phyloP scores from a whole-genome alignment of 179 eudicot species.

The Spergularia azorica region DNA sequence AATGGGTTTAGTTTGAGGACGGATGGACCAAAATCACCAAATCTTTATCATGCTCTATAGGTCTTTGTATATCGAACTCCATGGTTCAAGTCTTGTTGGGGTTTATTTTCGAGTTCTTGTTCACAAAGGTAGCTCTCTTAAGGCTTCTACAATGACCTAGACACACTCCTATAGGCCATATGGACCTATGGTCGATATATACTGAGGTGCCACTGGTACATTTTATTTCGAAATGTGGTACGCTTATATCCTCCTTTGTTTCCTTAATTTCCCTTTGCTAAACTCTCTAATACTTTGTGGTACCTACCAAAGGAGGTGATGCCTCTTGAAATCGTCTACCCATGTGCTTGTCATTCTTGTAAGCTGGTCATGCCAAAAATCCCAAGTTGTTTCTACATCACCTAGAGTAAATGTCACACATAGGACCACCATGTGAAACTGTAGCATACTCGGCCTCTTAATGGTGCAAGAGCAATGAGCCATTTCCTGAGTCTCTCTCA shows the following conservation, averaged over 20 bases:
- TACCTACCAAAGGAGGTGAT: conserved; percentile 21
- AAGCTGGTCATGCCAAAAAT: conserved; percentile 6
- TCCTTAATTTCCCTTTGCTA: background rate
- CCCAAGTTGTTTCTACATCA: conserved; percentile 20
- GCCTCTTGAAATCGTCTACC: conserved; percentile 18
- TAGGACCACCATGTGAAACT: conserved; percentile 35
- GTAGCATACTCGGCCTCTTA: conserved; percentile 14
- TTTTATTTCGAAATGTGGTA: background rate
- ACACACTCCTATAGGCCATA: too few species aligned
- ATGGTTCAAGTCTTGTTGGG: too few species aligned
- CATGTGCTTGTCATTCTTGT: conserved; percentile 17
- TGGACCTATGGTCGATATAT: too few species aligned
- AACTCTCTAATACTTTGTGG: conserved; percentile 24
- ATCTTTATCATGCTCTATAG: too few species aligned
- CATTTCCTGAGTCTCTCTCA: background rate
- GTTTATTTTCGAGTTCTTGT: too few species aligned
- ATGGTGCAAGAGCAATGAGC: conserved; percentile 16
- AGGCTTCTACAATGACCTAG: too few species aligned
- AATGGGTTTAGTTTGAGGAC: too few species aligned
- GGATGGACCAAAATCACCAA: too few species aligned
- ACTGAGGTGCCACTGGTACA: too few species aligned
- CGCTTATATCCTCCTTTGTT: background rate
- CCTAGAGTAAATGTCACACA: conserved; percentile 18
- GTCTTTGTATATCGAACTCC: too few species aligned
- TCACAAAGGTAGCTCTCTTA: too few species aligned